These are phyloP conservation scores for Passalora sequoiae DNA, from an alignment of 2,329 filamentous ascomycete species.

Conservation along the genomic window DNA sequence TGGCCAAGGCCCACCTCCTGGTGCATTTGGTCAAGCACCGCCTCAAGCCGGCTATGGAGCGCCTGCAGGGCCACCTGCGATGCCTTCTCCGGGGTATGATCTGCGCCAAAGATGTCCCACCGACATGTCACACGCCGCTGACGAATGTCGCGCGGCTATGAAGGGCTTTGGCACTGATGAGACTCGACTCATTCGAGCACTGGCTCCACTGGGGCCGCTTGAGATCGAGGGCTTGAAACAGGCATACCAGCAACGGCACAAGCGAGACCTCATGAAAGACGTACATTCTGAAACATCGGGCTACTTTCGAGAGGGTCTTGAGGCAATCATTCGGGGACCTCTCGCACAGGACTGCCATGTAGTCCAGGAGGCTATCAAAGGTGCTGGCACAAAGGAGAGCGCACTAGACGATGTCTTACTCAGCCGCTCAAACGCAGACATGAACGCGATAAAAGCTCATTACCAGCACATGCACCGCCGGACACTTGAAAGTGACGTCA, in stretches of 20 bases:
- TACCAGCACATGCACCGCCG: conserved; percentile 65
- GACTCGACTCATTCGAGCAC: conserved; percentile 62
- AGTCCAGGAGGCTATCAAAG: conserved; percentile 66
- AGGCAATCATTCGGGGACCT: conserved; percentile 73
- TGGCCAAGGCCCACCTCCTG: conserved; percentile 10
- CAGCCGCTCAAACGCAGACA: conserved; percentile 76
- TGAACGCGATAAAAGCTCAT: conserved; percentile 75
- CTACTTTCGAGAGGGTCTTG: conserved; percentile 68
- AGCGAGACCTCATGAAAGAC: conserved; percentile 67
- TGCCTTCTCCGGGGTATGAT: conserved; percentile 69
- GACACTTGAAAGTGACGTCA: conserved; percentile 66
- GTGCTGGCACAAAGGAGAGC: conserved; percentile 78
- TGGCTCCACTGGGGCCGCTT: conserved; percentile 70
- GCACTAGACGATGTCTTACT: conserved; percentile 83
- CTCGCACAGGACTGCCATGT: conserved; percentile 69
- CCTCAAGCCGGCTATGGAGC: conserved; percentile 10
- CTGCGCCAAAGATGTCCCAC: conserved; percentile 62
- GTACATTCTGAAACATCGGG: conserved; percentile 69
- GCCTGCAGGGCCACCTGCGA: conserved; percentile 48
- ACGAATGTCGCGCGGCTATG: conserved; percentile 74
- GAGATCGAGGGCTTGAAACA: conserved; percentile 65
- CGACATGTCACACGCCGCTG: conserved; percentile 64
- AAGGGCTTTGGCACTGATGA: conserved; percentile 92
- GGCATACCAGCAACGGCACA: conserved; percentile 60
- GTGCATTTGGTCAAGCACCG: conserved; percentile 8